Conservation (phyloP, 1,284 basidiomycete genomes). For the Marasmius fiardii region DNA sequence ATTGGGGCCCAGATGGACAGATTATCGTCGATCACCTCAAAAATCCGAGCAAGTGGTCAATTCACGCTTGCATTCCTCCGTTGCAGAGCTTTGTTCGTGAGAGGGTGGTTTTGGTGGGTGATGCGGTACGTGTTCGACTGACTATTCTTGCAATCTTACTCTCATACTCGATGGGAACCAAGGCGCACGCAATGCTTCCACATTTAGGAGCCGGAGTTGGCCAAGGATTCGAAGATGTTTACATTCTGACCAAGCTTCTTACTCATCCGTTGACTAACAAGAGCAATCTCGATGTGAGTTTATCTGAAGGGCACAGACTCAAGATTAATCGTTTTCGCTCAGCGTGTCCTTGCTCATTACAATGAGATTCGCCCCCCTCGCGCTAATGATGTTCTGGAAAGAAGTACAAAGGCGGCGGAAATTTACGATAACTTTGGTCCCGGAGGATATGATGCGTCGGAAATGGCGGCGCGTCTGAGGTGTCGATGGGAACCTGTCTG, state of each 20-base stretch:
- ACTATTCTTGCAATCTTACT: not conserved
- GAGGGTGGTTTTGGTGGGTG: constrained; percentile 52
- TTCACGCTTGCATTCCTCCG: constrained; percentile 52
- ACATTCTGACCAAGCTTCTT: constrained; percentile 47
- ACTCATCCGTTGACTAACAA: constrained; percentile 38
- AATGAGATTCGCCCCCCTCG: too few relatives aligned
- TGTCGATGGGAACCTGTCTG: constrained; percentile 45
- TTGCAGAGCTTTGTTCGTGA: constrained; percentile 46
- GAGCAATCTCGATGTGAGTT: constrained; percentile 44
- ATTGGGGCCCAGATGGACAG: constrained; percentile 45
- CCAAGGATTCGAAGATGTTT: constrained; percentile 64
- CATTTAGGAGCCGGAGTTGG: constrained; percentile 54
- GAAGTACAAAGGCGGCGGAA: constrained; percentile 35
- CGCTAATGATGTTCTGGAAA: constrained; percentile 41
- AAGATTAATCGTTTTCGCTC: constrained; percentile 1
- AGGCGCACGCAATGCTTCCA: constrained; percentile 60
- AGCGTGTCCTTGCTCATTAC: constrained; percentile 42
- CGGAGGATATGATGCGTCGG: constrained; percentile 21
- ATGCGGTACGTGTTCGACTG: constrained; percentile 40
- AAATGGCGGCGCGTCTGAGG: constrained; percentile 29
- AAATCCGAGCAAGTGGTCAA: constrained; percentile 54
- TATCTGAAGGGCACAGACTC: not conserved
- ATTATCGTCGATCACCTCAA: constrained; percentile 44
- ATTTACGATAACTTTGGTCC: constrained; percentile 36
- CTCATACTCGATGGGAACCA: not conserved